Conservation (phyloP, 306 rosid genomes). For the Lathyrus oleraceus region DNA sequence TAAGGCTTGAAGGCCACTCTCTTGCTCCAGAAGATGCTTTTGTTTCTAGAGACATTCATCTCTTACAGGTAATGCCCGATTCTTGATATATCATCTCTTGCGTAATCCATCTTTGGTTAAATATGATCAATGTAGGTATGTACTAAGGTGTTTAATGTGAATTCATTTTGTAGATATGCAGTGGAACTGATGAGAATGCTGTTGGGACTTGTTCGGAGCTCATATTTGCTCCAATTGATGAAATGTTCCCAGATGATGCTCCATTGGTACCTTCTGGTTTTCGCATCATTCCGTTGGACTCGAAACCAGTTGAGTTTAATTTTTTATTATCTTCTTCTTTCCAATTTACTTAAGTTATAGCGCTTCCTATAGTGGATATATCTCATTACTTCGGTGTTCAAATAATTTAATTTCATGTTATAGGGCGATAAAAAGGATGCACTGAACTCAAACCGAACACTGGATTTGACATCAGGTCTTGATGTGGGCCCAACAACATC, state of each 20-base stretch:
- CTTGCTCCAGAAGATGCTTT: conserved; percentile 86
- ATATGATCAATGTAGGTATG: background rate
- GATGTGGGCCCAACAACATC: conserved; percentile 69
- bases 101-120: background rate
- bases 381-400: too few species aligned
- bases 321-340: too few species aligned
- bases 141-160: background rate
- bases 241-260: conserved; percentile 95
- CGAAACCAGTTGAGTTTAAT: conserved; percentile 95
- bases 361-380: too few species aligned
- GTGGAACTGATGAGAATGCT: conserved; percentile 89
- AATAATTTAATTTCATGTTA: background rate
- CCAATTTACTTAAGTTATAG: too few species aligned
- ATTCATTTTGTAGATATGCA: conserved; percentile 64
- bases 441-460: conserved; percentile 58
- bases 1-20: conserved; percentile 93
- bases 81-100: background rate
- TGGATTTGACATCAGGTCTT: conserved; percentile 87
- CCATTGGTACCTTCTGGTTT: conserved; percentile 93
- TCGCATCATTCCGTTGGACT: conserved; percentile 86
- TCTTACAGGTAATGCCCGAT: conserved; percentile 71
- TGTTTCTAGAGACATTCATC: conserved; percentile 89
- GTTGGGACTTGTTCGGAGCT: conserved; percentile 96
- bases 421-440: conserved; percentile 81
- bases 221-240: conserved; percentile 94